These are phyloP conservation scores for Arachnopeziza araneosa DNA, from an alignment of 2,329 filamentous ascomycete genomes.

Conservation along the genomic window DNA sequence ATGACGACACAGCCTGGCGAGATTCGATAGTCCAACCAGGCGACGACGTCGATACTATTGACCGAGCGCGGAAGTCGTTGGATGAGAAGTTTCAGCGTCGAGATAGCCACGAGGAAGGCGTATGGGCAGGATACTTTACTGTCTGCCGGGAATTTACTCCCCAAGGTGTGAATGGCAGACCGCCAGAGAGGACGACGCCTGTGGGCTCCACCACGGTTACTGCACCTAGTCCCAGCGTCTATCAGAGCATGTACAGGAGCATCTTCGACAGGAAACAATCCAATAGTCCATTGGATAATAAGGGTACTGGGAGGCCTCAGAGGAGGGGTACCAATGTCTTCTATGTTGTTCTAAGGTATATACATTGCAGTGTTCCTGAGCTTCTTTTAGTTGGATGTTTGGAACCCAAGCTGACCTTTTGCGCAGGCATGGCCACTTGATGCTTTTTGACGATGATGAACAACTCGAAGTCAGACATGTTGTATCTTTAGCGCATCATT, in stretches of 20 bases:
- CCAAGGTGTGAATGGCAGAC: conserved; percentile 86
- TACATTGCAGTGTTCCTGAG: conserved; percentile 2
- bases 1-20: conserved; percentile 35
- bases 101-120: conserved; percentile 60
- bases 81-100: conserved; percentile 56
- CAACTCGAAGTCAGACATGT: conserved; percentile 96
- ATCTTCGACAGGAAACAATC: conserved; percentile 78
- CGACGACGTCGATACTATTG: conserved; percentile 61
- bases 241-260: conserved; percentile 96
- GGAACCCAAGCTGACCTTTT: conserved; percentile 8
- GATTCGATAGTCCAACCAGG: conserved; percentile 49
- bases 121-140: conserved; percentile 89
- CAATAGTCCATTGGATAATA: conserved; percentile 30
- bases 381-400: not conserved
- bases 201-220: conserved; percentile 69
- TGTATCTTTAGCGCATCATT: conserved; percentile 83
- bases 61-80: conserved; percentile 51
- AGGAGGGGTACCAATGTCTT: conserved; percentile 80
- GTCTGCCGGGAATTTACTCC: conserved; percentile 90
- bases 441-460: conserved; percentile 95
- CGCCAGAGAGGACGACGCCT: conserved; percentile 78
- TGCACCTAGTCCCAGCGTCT: conserved; percentile 84
- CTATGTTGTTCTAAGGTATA: conserved; percentile 80
- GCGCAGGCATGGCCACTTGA: conserved; percentile 80
- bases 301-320: conserved; percentile 28